These are phyloP conservation scores for Aspergillus taichungensis DNA, from an alignment of 495 filamentous ascomycete genomes.

Conservation along the genomic window DNA sequence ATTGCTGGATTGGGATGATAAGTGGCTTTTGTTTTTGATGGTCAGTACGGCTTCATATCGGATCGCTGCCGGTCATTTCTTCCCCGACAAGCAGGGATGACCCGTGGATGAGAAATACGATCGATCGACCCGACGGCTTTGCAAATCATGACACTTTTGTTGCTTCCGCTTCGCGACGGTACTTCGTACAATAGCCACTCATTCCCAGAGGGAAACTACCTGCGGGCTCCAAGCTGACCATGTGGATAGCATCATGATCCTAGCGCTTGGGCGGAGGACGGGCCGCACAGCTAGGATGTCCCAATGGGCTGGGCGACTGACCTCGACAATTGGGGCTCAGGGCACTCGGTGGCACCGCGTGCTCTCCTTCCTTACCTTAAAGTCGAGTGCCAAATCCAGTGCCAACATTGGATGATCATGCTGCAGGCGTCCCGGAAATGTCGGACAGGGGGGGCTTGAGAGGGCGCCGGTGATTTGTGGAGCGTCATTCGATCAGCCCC, in stretches of 20 bases:
- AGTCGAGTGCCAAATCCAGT: neutral
- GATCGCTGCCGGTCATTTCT: no score
- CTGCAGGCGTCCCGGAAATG: conserved; percentile 4
- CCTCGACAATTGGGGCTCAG: conserved; percentile 4
- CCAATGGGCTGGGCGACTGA: neutral
- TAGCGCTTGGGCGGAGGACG: conserved; percentile 1
- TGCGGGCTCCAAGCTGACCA: neutral
- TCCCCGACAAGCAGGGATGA: neutral
- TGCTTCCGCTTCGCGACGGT: neutral
- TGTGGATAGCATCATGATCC: conserved; percentile 5
- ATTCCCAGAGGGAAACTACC: neutral
- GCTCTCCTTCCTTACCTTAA: neutral
- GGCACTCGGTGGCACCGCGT: conserved; percentile 8
- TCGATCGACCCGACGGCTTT: neutral
- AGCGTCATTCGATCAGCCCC: conserved; percentile 6
- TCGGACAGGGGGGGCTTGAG: neutral
- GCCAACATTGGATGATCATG: neutral
- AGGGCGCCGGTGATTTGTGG: conserved; percentile 5
- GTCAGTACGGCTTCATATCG: no score
- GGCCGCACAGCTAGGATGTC: neutral
- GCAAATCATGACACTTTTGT: neutral
- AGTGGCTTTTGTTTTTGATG: no score
- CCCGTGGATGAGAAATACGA: conserved; percentile 1
- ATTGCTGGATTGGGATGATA: no score
- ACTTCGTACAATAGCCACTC: no score